Conservation (phyloP, 805 yeast genomes). For the Ogataea populi-albae region DNA sequence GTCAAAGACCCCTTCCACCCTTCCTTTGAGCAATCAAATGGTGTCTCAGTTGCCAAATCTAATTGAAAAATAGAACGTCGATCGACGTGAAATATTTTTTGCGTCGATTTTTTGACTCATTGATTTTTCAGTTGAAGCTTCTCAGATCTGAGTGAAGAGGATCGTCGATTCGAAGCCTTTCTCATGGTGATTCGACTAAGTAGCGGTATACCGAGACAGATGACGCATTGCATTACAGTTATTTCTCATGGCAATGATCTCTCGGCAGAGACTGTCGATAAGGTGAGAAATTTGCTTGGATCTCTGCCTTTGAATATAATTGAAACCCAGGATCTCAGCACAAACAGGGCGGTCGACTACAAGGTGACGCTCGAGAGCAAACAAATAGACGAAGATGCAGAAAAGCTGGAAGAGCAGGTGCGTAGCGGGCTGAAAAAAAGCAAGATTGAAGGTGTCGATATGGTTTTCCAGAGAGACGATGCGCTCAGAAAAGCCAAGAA, state of each 20-base stretch:
- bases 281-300: conserved; percentile 27
- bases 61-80: conserved; percentile 4
- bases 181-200: no score
- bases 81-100: conserved; percentile 3
- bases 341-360: conserved; percentile 40
- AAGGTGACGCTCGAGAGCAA: conserved; percentile 22
- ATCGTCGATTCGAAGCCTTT: no score
- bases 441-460: conserved; percentile 35
- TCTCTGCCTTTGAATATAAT: conserved; percentile 31
- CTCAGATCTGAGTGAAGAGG: no score
- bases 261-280: conserved; percentile 19
- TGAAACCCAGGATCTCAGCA: conserved; percentile 30
- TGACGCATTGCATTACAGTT: conserved; percentile 31
- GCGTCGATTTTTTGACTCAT: neutral
- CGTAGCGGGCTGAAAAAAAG: conserved; percentile 20
- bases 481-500: conserved; percentile 39
- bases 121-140: neutral
- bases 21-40: no score
- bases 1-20: no score
- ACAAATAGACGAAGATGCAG: conserved; percentile 15
- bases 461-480: conserved; percentile 39
- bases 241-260: conserved; percentile 26
- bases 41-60: no score
- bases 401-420: no score
- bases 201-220: no score